Evolutionary conservation across 1,139 yeast genomes (phyloP).

Genomic region (Suhomyces wounanorum): DNA sequence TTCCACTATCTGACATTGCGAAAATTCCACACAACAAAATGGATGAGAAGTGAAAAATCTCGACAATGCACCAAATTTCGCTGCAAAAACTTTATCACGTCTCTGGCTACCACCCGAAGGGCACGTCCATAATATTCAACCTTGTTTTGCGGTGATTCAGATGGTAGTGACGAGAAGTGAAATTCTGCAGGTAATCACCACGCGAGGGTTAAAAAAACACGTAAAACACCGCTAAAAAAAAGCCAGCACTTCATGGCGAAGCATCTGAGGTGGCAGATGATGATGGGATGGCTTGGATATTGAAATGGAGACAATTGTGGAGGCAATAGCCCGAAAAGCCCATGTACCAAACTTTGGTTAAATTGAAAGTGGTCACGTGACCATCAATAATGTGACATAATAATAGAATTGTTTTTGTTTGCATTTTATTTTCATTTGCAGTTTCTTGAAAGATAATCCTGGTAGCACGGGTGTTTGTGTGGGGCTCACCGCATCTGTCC

Average conservation of each 20-base stretch:
- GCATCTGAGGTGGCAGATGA: not conserved
- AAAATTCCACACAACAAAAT: too few species aligned
- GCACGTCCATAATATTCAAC: not conserved
- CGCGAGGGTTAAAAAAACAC: not conserved
- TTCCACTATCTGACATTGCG: too few species aligned
- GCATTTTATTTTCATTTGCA: too few species aligned
- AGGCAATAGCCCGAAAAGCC: too few species aligned
- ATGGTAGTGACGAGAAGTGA: not conserved
- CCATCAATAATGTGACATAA: not conserved
- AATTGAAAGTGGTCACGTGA: not conserved
- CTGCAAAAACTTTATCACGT: too few species aligned
- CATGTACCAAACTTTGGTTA: too few species aligned
- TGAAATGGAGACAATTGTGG: not conserved
- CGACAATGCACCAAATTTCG: too few species aligned
- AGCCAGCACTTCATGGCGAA: not conserved
- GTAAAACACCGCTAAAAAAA: not conserved
- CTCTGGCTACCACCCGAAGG: too few species aligned
- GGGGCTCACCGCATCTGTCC: slow-evolving; percentile 3
- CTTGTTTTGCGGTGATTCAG: not conserved
- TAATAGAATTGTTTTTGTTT: not conserved
- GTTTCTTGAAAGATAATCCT: not conserved
- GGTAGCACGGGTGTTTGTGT: slow-evolving; percentile 1
- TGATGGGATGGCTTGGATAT: not conserved
- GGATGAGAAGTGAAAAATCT: too few species aligned
- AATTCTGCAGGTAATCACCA: not conserved